Evolutionary conservation across 768 basidiomycete species (phyloP), one percentile per base, ranked within the genome.

Genomic region (Russula earlei): DNA sequence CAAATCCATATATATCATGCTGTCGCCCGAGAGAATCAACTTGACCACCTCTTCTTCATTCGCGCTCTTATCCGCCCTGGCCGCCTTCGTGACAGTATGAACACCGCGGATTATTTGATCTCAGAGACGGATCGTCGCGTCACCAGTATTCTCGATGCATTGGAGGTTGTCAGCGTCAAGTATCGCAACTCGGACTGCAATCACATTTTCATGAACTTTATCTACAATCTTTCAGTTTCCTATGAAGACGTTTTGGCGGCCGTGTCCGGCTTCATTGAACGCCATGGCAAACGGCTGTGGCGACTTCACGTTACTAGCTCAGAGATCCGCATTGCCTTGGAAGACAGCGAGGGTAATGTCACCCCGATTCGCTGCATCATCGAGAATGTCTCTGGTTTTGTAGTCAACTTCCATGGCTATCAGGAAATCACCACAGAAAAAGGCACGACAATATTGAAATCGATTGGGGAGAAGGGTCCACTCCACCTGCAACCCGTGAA

Each of bases 1-100:
- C 95, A 98, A 71, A 89, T 98, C 47, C 96, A 98, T 72, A 89
- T 99, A 66, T 98, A 99, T 72, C 92, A 95, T 65, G 94, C 87
- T 43, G 81, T 95, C 49, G 94, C 93, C 31, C 81, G 83, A 57
- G 96, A 97, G 75, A 98, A 98, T 72, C 88, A 95, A 62, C 81
- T 96, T n/a, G 96, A 99, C 70, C 91, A 82, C 62, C 83, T 96
- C 52, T 99, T 99, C 85, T 98, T 99, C 73, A 82, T 99, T 52
- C 93, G 96, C 57, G 96, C 92, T 25, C 78, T 99, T 55, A 83
- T 99, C 47, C 91, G 96, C 52, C 96, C 96, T 41, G 96, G 96
- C 53, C 88, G 95, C 54, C 81, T 97, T 34, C 82, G 87, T 38
- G 92, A 92, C 33, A 81, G 80, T 49, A 92, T 98, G 87, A 91